phyloP scores from a whole-genome alignment of 164 flowering plant species.

The Dillenia turbinata region DNA sequence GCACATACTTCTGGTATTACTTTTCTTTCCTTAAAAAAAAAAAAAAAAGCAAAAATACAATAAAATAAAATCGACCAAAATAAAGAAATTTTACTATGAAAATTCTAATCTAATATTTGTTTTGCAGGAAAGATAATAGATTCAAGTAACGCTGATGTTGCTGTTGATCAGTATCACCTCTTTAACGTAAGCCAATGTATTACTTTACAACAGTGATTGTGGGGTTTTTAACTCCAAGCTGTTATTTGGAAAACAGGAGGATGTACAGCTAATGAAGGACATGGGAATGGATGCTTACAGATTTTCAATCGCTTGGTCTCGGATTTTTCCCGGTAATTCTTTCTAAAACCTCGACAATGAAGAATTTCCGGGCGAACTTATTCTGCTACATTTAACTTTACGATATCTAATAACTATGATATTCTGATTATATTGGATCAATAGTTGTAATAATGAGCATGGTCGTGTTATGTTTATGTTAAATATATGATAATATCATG shows the following conservation, averaged over 20 bases:
- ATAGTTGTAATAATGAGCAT: too few species aligned
- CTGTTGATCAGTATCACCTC: conserved; percentile 75
- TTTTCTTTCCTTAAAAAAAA: background rate
- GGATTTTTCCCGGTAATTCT: conserved; percentile 66
- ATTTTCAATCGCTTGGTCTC: conserved; percentile 80
- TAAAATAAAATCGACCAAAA: too few species aligned
- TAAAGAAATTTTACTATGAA: too few species aligned
- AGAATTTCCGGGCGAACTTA: background rate
- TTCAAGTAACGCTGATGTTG: conserved; percentile 77
- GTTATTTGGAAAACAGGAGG: conserved; percentile 38
- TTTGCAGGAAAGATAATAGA: conserved; percentile 62
- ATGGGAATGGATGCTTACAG: conserved; percentile 89
- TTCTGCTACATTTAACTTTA: background rate
- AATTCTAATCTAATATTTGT: background rate
- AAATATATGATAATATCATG: too few species aligned
- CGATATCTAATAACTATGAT: too few species aligned
- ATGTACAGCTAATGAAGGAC: conserved; percentile 65
- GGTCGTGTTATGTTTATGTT: too few species aligned
- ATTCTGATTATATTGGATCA: too few species aligned
- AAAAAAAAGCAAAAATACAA: too few species aligned
- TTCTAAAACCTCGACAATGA: background rate
- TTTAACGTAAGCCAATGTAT: conserved; percentile 33
- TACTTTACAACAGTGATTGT: background rate
- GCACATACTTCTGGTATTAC: conserved; percentile 60
- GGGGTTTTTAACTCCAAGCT: too few species aligned